A percentile compares a stretch with the other conserved stretches of the same genome.
These are phyloP conservation scores for Diospyros kaki DNA, from an alignment of 148 eudicot genomes.

Conservation along the genomic window DNA sequence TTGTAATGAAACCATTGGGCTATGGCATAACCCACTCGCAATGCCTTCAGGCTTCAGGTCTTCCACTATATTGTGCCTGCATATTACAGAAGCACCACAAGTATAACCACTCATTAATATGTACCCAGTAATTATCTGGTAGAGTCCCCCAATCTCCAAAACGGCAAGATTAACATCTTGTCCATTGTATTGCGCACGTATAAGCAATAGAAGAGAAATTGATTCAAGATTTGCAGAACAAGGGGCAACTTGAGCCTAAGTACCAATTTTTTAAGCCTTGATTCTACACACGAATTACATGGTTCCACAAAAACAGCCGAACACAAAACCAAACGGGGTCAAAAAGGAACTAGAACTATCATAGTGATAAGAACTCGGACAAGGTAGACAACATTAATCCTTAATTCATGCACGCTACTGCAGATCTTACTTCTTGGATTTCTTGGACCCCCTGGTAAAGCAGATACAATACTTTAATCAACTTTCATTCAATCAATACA, in stretches of 20 bases:
- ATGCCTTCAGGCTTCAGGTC: too few relatives aligned
- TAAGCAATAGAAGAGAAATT: too few relatives aligned
- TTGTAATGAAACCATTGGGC: too few relatives aligned
- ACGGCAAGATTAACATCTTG: too few relatives aligned
- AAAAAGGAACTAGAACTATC: background rate
- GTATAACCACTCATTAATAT: too few relatives aligned
- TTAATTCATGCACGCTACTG: conserved; percentile 29
- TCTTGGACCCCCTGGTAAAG: conserved; percentile 39
- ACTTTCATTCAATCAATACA: background rate
- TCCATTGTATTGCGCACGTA: too few relatives aligned
- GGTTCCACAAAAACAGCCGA: background rate
- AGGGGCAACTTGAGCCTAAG: background rate
- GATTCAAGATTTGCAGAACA: too few relatives aligned
- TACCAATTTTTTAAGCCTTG: background rate
- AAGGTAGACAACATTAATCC: background rate
- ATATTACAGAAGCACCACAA: too few relatives aligned
- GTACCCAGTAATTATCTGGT: too few relatives aligned
- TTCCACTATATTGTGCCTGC: too few relatives aligned
- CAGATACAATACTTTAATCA: background rate
- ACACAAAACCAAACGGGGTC: background rate
- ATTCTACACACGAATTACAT: background rate
- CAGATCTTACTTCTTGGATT: conserved; percentile 53
- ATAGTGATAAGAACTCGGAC: background rate
- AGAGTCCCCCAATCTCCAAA: too few relatives aligned
- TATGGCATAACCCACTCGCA: too few relatives aligned